Conservation (phyloP, 495 filamentous ascomycete species). For the Aspergillus coremiiformis region DNA sequence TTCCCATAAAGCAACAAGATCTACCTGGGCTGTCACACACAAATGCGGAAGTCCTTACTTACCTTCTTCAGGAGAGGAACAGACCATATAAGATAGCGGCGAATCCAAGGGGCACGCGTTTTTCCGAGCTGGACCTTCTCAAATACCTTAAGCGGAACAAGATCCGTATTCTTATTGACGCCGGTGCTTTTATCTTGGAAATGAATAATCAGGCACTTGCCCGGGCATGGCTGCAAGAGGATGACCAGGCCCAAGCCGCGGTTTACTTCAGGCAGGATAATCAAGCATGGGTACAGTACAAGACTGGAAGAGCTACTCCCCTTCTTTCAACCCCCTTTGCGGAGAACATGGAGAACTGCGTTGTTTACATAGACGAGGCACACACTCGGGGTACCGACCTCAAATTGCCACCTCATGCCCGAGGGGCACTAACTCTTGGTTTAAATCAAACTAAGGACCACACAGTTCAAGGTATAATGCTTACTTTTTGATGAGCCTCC, state of each 20-base stretch:
- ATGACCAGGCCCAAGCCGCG: constrained; percentile 39
- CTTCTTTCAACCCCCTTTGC: constrained; percentile 54
- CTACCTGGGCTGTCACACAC: constrained; percentile 49
- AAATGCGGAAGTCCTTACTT: constrained; percentile 54
- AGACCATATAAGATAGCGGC: not conserved
- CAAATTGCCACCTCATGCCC: constrained; percentile 48
- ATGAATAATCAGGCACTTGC: constrained; percentile 46
- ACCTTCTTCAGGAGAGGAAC: constrained; percentile 37
- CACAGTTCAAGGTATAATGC: constrained; percentile 57
- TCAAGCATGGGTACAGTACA: constrained; percentile 35
- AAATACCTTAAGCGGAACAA: constrained; percentile 46
- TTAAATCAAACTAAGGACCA: constrained; percentile 60
- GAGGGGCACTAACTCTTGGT: constrained; percentile 63
- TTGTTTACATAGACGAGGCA: constrained; percentile 68
- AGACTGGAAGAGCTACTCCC: constrained; percentile 34
- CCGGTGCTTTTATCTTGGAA: constrained; percentile 64
- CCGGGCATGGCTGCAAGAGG: constrained; percentile 39
- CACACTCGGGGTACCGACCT: constrained; percentile 73
- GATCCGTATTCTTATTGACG: constrained; percentile 57
- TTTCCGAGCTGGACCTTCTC: constrained; percentile 26
- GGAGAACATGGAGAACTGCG: constrained; percentile 49
- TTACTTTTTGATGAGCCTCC: not conserved
- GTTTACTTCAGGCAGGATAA: constrained; percentile 49
- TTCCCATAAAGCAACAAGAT: constrained; percentile 51
- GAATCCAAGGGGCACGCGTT: not conserved